Conservation (phyloP, 805 yeast genomes). For the Cyberlindnera mississippiensis region DNA sequence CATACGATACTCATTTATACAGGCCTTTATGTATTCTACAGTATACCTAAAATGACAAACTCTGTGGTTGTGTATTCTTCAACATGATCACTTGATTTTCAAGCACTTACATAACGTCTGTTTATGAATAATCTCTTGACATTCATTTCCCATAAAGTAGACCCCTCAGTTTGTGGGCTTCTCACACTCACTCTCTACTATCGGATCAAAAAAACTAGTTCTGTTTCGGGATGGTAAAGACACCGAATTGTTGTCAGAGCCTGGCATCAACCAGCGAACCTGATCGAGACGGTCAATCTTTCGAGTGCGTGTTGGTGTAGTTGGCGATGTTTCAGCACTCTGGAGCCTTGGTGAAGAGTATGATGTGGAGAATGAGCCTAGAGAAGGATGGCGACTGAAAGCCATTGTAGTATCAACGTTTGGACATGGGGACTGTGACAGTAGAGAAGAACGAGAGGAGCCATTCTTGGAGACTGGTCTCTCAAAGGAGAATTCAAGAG, state of each 20-base stretch:
- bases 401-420: not conserved
- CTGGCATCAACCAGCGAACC: not conserved
- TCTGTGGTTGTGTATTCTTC: no score
- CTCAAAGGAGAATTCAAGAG: constrained; percentile 12
- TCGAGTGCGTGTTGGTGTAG: not conserved
- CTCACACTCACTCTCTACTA: not conserved
- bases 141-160: no score
- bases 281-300: not conserved
- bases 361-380: not conserved
- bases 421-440: not conserved
- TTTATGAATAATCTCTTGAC: no score
- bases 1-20: no score
- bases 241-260: not conserved
- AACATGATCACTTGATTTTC: no score
- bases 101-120: no score
- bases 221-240: not conserved
- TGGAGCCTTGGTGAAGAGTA: not conserved
- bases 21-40: no score
- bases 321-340: not conserved
- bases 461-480: not conserved
- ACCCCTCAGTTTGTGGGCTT: no score
- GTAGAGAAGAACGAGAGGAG: not conserved
- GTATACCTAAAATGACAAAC: no score
- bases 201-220: not conserved
- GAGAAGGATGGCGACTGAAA: not conserved